Evolutionary conservation across 352 stramenopile species (phyloP), one percentile per base, ranked within the genome.

Genomic region (Pythium phragmiticola): DNA sequence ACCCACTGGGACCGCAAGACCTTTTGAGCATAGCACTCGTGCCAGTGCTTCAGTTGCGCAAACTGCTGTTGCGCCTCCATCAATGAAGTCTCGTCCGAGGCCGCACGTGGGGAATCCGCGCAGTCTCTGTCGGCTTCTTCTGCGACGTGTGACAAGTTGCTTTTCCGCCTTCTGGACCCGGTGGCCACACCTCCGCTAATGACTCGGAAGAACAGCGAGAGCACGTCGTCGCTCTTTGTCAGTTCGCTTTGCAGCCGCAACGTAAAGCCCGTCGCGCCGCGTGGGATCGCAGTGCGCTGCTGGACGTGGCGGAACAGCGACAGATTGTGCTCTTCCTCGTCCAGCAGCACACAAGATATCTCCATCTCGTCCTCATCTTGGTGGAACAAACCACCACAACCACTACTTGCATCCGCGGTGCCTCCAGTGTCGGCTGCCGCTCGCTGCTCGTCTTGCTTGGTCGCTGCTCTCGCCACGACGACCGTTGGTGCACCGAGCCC

Each of bases 21-120:
- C 41, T 63, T 74, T 23, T 77, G 65, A 2, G 70, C 68, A 28
- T 80, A 90, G 56, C 81, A 88, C 65, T 84, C 75, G 30, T 90
- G 78, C 19, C 60, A 75, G 61, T 88, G 81, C 6, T 33, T 69
- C 17, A 90, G 67, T 11, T 69, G 68, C 36, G 70, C 58, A 19
- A 84, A 88, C 0, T 64, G 52, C 19, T 61, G 33, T 4, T 23
- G 47, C 11, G 61, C 54, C 6, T 53, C 47, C 7, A 49, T 13
- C 3, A 68, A 7, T 23, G 47, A 57, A 21, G 19, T 12, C 7
- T 66, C 52, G 5, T 71, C 51, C 16, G 7, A 3, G n/a, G 11
- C 17, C 21, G 0, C 13, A 34, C 36, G 55, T 19, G 43, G 36
- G 11, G 49, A 51, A 26, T 54, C 51, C 43, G 17, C 45, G 3